A percentile compares a stretch with the other conserved stretches of the same genome.
Conservation (phyloP, 345 rosid genomes). For the Citrus trifoliata region DNA sequence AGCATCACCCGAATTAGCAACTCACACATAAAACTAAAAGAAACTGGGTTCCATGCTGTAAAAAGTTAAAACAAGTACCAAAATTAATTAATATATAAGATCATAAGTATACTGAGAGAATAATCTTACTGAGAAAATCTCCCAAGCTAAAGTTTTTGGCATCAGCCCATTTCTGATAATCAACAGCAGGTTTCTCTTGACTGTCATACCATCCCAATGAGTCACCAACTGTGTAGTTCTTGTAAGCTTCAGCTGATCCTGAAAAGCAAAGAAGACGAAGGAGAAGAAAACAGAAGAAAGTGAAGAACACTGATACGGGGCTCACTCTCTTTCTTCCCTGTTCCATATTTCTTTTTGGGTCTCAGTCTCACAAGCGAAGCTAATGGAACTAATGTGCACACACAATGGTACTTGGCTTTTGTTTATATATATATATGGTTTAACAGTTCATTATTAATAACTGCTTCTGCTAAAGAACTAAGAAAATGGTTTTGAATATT, state of each 20-base stretch:
- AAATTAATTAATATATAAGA: not conserved
- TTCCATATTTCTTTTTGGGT: slow-evolving; percentile 20
- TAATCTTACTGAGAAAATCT: slow-evolving; percentile 81
- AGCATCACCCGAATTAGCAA: not conserved
- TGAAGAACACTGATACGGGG: not conserved
- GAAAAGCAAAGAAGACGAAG: slow-evolving; percentile 9
- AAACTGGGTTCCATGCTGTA: not conserved
- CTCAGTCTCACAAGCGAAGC: not conserved
- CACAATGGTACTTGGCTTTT: not conserved
- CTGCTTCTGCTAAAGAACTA: no score
- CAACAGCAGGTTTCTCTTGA: slow-evolving; percentile 44
- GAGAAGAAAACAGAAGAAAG: slow-evolving; percentile 9
- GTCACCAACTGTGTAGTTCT: slow-evolving; percentile 88
- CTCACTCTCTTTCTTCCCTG: not conserved
- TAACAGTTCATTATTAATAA: no score
- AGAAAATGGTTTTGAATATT: no score
- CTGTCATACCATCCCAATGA: slow-evolving; percentile 69
- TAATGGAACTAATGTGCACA: not conserved
- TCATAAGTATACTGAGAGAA: not conserved
- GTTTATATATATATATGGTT: no score
- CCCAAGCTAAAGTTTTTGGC: slow-evolving; percentile 73
- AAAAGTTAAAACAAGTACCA: not conserved
- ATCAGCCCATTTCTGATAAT: slow-evolving; percentile 89
- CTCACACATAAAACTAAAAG: not conserved
- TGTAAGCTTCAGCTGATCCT: slow-evolving; percentile 55